phyloP scores from a whole-genome alignment of 148 eudicot species.

The Oxyria digyna region DNA sequence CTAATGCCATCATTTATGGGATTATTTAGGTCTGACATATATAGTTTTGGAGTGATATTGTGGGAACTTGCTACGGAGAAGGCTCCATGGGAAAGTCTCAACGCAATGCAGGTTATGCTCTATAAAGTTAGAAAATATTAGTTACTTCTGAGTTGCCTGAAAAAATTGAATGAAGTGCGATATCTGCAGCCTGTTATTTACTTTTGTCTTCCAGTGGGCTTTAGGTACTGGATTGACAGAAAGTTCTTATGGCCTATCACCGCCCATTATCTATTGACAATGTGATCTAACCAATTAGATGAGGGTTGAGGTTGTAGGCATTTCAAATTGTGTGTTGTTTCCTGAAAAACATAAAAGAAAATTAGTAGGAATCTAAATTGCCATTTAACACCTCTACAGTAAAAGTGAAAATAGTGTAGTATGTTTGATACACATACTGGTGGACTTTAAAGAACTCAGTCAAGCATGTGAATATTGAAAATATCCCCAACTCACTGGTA shows the following conservation, averaged over 20 bases:
- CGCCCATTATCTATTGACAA: background rate
- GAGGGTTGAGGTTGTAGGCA: background rate
- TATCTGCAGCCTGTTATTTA: background rate
- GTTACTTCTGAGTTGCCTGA: background rate
- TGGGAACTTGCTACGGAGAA: conserved; percentile 91
- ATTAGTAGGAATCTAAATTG: too few species aligned
- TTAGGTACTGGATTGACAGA: background rate
- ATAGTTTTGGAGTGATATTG: conserved; percentile 81
- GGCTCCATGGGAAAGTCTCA: conserved; percentile 93
- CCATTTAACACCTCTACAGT: background rate
- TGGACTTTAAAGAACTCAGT: background rate
- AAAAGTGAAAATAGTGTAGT: background rate
- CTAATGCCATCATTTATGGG: background rate
- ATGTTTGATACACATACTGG: background rate
- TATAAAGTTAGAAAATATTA: background rate
- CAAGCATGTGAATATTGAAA: background rate
- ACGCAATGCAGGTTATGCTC: conserved; percentile 74
- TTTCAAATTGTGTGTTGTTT: background rate
- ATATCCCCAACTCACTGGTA: too few species aligned
- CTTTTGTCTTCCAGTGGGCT: background rate
- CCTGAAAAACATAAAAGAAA: too few species aligned
- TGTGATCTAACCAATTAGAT: background rate
- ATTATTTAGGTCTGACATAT: conserved; percentile 67
- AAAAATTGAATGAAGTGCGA: background rate
- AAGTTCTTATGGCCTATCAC: background rate